Base-by-base conservation (phyloP, 495 filamentous ascomycete species). In the Trypethelium eluteriae region DNA sequence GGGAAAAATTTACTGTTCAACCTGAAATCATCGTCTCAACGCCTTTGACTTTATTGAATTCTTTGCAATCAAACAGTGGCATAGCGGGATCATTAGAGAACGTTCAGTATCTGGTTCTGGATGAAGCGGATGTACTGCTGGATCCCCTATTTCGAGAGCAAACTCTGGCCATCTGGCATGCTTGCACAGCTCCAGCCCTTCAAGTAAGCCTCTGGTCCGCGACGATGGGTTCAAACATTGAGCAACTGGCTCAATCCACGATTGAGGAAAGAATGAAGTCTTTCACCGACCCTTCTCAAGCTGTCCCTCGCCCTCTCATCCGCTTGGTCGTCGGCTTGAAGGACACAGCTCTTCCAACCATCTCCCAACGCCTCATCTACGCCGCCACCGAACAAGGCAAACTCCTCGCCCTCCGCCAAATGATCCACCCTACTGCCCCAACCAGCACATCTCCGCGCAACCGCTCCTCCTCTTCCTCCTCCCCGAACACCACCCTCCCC, bases 111-210 rank as follows among this genome's bases (percentile, higher is more conserved):
- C 78, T 98, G 46, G 83, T 98, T 32, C 79, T 98, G 6, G 94
- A 98, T 70, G 94, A 98, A 79, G 94, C 92, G 9, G 94, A 98
- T 76, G 90, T 97, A 32, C 86, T 98, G 12, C 83, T 98, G 14
- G 94, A 99, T 68, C 86, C 89, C 12, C 80, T 96, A 12, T 98
- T 98, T 79, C 84, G 89, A 39, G 88, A 93, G 36, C 95, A 98
- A 72, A 98, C 92, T 0, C 79, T 96, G 34, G 83, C 82, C 39
- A 90, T 97, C 70, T 98, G 93, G 94, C 81, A 83, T 32, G 81
- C 88, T 18, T 92, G 90, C 76, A 83, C 81, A 7, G 83, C 87
- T 68, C 79, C 85, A 2, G 75, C 81, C 25, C 80, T 98, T 10
- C 82, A 87, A 5, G 84, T 91, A 2, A 88, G 86, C 61, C 84